These are phyloP conservation scores for Citrullus amarus DNA, from an alignment of 306 rosid species.

Conservation along the genomic window DNA sequence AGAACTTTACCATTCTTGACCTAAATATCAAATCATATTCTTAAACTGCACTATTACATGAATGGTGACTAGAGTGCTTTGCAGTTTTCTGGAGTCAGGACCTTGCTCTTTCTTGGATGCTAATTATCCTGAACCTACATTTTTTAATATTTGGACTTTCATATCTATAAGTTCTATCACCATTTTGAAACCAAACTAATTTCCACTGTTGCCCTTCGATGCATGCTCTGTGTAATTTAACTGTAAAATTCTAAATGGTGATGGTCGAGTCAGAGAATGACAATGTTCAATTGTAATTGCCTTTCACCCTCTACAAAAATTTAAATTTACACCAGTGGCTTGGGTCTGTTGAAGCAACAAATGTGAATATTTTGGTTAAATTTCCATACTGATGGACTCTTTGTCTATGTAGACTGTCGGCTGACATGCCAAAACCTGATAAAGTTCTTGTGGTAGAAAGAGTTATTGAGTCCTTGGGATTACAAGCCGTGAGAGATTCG, in stretches of 20 bases:
- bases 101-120: neutral
- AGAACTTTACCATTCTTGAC: neutral
- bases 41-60: neutral
- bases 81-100: neutral
- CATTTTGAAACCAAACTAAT: neutral
- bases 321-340: neutral
- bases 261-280: neutral
- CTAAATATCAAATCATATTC: neutral
- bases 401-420: constrained; percentile 42
- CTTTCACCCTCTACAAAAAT: neutral
- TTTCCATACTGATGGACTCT: constrained; percentile 18
- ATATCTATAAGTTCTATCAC: neutral
- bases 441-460: constrained; percentile 79
- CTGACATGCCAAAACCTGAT: constrained; percentile 69
- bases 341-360: neutral
- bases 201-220: neutral
- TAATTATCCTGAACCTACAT: neutral
- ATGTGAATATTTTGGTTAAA: neutral
- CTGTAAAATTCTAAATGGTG: neutral
- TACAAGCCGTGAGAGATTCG: constrained; percentile 70
- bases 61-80: neutral
- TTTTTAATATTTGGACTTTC: neutral
- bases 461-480: constrained; percentile 72
- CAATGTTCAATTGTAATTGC: neutral
- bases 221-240: neutral